Evolutionary conservation across 139 green algal genomes (phyloP).

Genomic region (Coelastrella sp.): DNA sequence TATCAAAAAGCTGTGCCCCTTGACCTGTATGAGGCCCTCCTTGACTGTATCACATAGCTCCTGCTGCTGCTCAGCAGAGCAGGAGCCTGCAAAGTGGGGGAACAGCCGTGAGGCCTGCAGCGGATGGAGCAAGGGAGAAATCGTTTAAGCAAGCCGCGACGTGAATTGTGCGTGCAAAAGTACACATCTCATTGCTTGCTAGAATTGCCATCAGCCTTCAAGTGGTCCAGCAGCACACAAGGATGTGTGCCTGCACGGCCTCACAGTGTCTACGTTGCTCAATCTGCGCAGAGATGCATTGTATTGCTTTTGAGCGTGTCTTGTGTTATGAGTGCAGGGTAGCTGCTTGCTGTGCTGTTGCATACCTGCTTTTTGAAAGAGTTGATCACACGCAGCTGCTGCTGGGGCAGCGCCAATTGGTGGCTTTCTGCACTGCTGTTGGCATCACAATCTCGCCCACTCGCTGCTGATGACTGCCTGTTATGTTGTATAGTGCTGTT

Average conservation of each 20-base stretch:
- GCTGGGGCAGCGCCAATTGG: background rate
- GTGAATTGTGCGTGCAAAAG: too few relatives aligned
- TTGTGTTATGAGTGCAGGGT: background rate
- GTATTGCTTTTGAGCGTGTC: background rate
- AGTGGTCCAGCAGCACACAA: too few relatives aligned
- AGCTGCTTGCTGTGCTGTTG: background rate
- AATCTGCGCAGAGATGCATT: background rate
- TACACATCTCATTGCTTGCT: too few relatives aligned
- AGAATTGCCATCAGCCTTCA: too few relatives aligned
- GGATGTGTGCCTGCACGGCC: too few relatives aligned
- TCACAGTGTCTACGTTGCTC: background rate
- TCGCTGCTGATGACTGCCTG: conserved; percentile 3
- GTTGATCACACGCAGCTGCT: background rate
- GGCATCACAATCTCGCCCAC: background rate
- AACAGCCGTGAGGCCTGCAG: conserved; percentile 21
- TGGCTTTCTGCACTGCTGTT: background rate
- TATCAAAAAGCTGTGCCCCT: conserved; percentile 35
- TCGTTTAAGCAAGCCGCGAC: too few relatives aligned
- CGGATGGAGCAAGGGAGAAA: background rate
- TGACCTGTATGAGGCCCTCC: conserved; percentile 27
- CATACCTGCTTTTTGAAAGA: background rate
- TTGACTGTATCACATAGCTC: conserved; percentile 27
- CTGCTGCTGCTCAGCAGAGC: background rate
- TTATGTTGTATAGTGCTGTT: background rate
- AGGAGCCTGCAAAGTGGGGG: background rate